Evolutionary conservation across 2,329 filamentous ascomycete genomes (phyloP), one percentile per base, ranked within the genome.

Genomic region (Volutella citrinella): DNA sequence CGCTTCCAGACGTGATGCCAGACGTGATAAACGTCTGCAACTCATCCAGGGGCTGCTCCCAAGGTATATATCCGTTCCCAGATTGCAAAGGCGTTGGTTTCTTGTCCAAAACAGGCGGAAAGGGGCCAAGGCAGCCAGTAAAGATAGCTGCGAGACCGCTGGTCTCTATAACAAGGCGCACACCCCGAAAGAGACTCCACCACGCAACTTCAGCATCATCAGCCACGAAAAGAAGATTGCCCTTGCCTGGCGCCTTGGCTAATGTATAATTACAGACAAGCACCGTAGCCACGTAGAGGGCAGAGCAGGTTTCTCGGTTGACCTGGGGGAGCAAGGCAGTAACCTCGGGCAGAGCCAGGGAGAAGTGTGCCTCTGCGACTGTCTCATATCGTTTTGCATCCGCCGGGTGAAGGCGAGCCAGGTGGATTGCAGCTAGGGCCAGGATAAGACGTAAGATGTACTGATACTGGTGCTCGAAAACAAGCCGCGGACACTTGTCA

Each of bases 101-200:
- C n/a, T n/a, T n/a, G n/a, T n/a, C n/a, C n/a, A n/a, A n/a, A n/a
- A n/a, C n/a, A n/a, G 30, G 15, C 11, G 30, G 19, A 7, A 3
- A 32, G 8, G 30, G 21, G 25, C 19, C 30, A 10, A 23, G 21
- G 12, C n/a, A 22, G 11, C 30, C 30, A 6, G 19, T 15, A 16
- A 32, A 23, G n/a, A 32, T 25, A n/a, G 21, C 21, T 5, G 19
- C 18, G 10, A 25, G 15, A 6, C 30, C 30, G 20, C 23, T 32
- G 22, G 30, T 32, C 16, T 32, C 30, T n/a, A 32, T 24, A 22
- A 32, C 21, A n/a, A 24, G 25, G 11, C 30, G 19, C 13, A 32
- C 30, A 22, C 30, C 30, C 13, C 30, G 30, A 18, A 32, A 32
- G 7, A 24, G 16, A 8, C 19, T 24, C 30, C 30, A 32, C 30